Percentiles rank a stretch among this genome's conserved stretches.
Evolutionary conservation across 208 protist genomes (phyloP).

Genomic region (Angomonas desouzai): DNA sequence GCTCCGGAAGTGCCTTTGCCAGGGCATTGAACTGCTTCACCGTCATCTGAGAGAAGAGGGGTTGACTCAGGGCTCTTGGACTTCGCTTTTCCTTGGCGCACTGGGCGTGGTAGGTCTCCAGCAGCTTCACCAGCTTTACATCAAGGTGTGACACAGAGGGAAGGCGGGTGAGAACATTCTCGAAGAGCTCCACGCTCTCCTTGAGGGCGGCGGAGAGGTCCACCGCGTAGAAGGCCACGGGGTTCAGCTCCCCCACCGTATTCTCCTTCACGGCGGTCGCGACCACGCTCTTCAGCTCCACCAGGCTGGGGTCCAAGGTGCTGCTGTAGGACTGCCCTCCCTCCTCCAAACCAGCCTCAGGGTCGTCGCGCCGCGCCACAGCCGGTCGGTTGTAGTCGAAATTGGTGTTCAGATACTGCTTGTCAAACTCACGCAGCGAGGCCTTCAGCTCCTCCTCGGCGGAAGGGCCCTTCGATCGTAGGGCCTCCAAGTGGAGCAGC

Average conservation of each 20-base stretch:
- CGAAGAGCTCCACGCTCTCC: background rate
- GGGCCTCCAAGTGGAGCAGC: background rate
- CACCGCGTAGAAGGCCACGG: background rate
- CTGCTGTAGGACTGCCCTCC: background rate
- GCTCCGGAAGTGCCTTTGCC: background rate
- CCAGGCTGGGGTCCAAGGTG: background rate
- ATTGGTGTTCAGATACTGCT: background rate
- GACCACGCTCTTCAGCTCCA: slow-evolving; percentile 8
- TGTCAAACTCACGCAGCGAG: background rate
- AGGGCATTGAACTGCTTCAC: background rate
- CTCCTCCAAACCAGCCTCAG: background rate
- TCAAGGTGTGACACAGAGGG: background rate
- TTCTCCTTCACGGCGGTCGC: background rate
- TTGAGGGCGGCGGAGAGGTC: background rate
- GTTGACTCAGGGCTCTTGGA: background rate
- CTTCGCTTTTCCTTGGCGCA: background rate
- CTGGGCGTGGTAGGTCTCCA: background rate
- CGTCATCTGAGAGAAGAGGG: background rate
- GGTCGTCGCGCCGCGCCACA: background rate
- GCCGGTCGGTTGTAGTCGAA: slow-evolving; percentile 5
- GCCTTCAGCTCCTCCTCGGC: background rate
- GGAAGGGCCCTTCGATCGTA: background rate
- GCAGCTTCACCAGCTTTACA: background rate
- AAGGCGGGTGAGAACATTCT: background rate
- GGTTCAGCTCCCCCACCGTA: background rate